phyloP scores from a whole-genome alignment of 495 filamentous ascomycete species.

The Xylaria palmicola region DNA sequence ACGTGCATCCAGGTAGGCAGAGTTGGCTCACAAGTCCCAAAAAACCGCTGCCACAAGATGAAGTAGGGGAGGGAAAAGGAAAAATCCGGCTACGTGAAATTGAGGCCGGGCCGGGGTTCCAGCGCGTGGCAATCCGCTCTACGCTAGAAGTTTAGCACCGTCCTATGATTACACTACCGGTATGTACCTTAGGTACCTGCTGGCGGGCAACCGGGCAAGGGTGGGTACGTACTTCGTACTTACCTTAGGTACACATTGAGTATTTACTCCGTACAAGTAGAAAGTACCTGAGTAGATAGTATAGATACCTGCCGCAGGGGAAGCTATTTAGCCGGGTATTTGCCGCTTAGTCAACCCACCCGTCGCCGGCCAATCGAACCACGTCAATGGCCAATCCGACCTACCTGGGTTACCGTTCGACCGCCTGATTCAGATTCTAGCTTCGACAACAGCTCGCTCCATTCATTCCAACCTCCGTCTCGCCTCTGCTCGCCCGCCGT shows the following conservation, averaged over 20 bases:
- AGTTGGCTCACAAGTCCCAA: not conserved
- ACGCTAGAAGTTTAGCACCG: too few relatives aligned
- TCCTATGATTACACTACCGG: too few relatives aligned
- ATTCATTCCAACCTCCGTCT: not conserved
- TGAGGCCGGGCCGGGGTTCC: too few relatives aligned
- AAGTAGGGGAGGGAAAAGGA: not conserved
- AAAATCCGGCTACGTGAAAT: too few relatives aligned
- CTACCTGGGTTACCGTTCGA: not conserved
- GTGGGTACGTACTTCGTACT: too few relatives aligned
- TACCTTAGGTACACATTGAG: too few relatives aligned
- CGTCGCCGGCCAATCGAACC: slow-evolving; percentile 27
- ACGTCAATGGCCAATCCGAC: slow-evolving; percentile 9
- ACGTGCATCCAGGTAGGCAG: not conserved
- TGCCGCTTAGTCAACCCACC: slow-evolving; percentile 28
- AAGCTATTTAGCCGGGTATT: slow-evolving; percentile 22
- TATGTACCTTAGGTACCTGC: too few relatives aligned
- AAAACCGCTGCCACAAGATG: not conserved
- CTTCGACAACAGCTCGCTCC: slow-evolving; percentile 23
- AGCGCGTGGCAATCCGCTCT: too few relatives aligned
- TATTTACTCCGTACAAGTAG: too few relatives aligned
- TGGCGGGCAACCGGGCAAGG: too few relatives aligned
- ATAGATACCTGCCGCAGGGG: not conserved
- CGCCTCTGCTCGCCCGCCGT: too few relatives aligned
- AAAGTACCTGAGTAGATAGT: too few relatives aligned
- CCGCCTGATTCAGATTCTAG: slow-evolving; percentile 15